phyloP scores from a whole-genome alignment of 2,329 filamentous ascomycete species.

The Sclerotiophoma versabilis region DNA sequence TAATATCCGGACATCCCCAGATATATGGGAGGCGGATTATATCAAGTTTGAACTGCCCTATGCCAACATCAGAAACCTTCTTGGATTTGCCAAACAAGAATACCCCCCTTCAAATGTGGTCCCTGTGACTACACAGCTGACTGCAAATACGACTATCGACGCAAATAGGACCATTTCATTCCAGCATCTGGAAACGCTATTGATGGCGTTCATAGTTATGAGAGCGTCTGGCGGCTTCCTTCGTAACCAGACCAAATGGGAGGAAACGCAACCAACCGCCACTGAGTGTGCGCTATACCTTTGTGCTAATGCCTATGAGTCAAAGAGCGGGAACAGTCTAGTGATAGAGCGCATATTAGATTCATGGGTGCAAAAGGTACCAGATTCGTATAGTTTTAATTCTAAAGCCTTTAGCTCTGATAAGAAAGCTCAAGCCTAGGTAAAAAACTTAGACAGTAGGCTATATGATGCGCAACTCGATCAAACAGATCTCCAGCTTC shows the following conservation, averaged over 20 bases:
- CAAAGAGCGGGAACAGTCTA: constrained; percentile 2
- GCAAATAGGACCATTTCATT: not conserved
- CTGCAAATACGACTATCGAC: not conserved
- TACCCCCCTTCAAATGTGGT: too few species aligned
- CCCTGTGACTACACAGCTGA: not conserved
- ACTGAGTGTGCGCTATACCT: constrained; percentile 23
- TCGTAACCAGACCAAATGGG: not conserved
- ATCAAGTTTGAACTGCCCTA: not conserved
- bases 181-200: constrained; percentile 1
- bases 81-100: too few species aligned
- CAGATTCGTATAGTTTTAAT: not conserved
- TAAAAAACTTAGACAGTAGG: not conserved
- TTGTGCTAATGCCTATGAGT: constrained; percentile 18
- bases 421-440: not conserved
- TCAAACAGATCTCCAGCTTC: constrained; percentile 1
- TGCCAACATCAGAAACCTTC: not conserved
- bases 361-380: constrained; percentile 12
- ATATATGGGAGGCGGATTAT: not conserved
- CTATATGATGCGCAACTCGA: constrained; percentile 1
- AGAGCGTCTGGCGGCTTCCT: constrained; percentile 11
- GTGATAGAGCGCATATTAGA: not conserved
- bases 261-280: constrained; percentile 3
- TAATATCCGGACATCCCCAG: not conserved
- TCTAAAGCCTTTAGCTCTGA: not conserved
- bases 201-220: constrained; percentile 2